Evolutionary conservation across 2,329 filamentous ascomycete genomes (phyloP).

Genomic region (Fusarium clavum): DNA sequence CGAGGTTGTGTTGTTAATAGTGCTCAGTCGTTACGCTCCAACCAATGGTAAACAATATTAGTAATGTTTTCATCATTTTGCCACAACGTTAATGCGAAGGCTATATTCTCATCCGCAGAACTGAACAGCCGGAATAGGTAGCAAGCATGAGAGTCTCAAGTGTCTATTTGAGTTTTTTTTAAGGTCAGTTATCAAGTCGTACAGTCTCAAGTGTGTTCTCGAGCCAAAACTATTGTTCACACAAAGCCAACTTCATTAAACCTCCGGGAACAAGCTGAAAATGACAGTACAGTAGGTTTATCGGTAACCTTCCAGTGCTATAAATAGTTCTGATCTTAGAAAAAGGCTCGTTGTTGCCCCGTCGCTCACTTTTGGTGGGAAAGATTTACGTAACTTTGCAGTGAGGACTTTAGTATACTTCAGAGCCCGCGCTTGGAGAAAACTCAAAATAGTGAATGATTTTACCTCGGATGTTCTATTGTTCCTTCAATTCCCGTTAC

Average conservation of each 20-base stretch:
- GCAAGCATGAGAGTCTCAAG: background rate
- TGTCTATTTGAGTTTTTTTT: too few species aligned
- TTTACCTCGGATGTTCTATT: background rate
- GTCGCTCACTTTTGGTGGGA: background rate
- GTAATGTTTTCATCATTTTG: background rate
- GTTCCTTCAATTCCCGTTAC: background rate
- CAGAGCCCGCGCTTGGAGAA: too few species aligned
- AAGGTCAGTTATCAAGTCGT: too few species aligned
- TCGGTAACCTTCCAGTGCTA: background rate
- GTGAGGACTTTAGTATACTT: too few species aligned
- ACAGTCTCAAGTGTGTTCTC: background rate
- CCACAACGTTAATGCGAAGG: background rate
- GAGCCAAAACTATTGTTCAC: background rate
- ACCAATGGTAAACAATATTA: background rate
- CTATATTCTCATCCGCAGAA: background rate
- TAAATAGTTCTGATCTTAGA: background rate
- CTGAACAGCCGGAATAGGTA: background rate
- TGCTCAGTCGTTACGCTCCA: background rate
- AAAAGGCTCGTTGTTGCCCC: background rate
- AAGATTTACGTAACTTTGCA: background rate
- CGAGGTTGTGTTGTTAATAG: background rate
- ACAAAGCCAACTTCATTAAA: fast-evolving
- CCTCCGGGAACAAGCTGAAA: fast-evolving
- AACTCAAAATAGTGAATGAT: too few species aligned
- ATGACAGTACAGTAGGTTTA: background rate